phyloP scores from a whole-genome alignment of 2,329 filamentous ascomycete genomes.

The Aspergillus quadrilineatus region DNA sequence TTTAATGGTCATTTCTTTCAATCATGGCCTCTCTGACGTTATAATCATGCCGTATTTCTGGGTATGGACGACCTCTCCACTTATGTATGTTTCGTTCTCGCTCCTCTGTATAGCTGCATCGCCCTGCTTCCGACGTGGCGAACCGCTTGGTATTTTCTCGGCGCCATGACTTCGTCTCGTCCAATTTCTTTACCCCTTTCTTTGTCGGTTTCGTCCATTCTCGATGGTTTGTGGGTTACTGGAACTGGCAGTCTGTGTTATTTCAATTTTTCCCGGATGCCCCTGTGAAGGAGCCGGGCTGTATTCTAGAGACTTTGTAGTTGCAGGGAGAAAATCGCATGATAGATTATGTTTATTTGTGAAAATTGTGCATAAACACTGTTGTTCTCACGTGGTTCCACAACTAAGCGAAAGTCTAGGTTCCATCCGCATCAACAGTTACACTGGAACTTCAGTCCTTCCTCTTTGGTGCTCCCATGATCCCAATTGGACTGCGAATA shows the following conservation, averaged over 20 bases:
- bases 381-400: not conserved
- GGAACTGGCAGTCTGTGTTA: conserved; percentile 8
- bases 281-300: conserved; percentile 8
- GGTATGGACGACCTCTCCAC: conserved; percentile 26
- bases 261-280: conserved; percentile 10
- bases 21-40: conserved; percentile 14
- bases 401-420: not conserved
- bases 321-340: conserved; percentile 13
- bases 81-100: conserved; percentile 18
- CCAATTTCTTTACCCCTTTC: conserved; percentile 11
- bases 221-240: conserved; percentile 6
- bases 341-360: conserved; percentile 2
- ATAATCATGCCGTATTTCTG: conserved; percentile 5
- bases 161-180: conserved; percentile 27
- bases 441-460: not conserved
- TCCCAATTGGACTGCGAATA: not conserved
- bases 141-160: conserved; percentile 34
- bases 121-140: conserved; percentile 27
- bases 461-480: not conserved
- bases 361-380: not conserved
- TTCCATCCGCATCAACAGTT: not conserved
- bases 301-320: conserved; percentile 18
- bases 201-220: conserved; percentile 11
- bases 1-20: conserved; percentile 21
- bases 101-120: conserved; percentile 37